Evolutionary conservation across 345 rosid species (phyloP).

Genomic region (Citrus mangshanensis): DNA sequence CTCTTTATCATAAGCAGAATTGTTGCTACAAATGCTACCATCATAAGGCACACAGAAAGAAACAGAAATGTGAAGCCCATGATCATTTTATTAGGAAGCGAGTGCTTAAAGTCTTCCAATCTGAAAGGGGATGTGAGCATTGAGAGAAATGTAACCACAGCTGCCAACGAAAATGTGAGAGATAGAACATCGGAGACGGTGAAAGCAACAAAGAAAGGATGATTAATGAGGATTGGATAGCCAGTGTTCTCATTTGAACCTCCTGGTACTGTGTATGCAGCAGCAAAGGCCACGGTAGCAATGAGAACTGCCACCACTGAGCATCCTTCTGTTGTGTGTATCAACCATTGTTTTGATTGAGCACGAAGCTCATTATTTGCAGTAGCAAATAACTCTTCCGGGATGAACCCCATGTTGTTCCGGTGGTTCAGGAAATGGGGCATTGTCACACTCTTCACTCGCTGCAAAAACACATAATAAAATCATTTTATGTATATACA

Average conservation of each 20-base stretch:
- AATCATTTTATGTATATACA: too few relatives aligned
- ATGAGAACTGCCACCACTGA: slow-evolving; percentile 23
- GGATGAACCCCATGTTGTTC: not conserved
- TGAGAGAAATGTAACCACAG: slow-evolving; percentile 23
- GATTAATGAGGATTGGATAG: slow-evolving; percentile 10
- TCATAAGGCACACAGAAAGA: slow-evolving; percentile 8
- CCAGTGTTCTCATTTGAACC: slow-evolving; percentile 19
- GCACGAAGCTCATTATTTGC: slow-evolving; percentile 11
- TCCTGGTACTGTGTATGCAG: slow-evolving; percentile 28
- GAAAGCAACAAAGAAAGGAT: slow-evolving; percentile 19
- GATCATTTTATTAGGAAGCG: not conserved
- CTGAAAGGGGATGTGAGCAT: slow-evolving; percentile 19
- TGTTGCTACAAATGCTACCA: slow-evolving; percentile 5
- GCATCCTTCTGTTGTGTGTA: slow-evolving; percentile 22
- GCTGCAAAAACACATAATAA: slow-evolving; percentile 4
- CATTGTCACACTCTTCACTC: not conserved
- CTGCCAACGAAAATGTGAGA: slow-evolving; percentile 14
- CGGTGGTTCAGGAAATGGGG: slow-evolving; percentile 1
- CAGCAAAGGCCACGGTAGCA: slow-evolving; percentile 27
- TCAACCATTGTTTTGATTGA: slow-evolving; percentile 19
- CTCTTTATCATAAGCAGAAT: slow-evolving; percentile 6
- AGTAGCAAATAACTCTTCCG: not conserved
- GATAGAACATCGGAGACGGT: slow-evolving; percentile 13
- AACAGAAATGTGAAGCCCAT: slow-evolving; percentile 3
- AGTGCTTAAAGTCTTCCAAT: slow-evolving; percentile 7